A percentile compares a stretch with the other conserved stretches of the same genome.
These are phyloP conservation scores for Scheffersomyces coipomensis DNA, from an alignment of 805 yeast genomes.

Conservation along the genomic window DNA sequence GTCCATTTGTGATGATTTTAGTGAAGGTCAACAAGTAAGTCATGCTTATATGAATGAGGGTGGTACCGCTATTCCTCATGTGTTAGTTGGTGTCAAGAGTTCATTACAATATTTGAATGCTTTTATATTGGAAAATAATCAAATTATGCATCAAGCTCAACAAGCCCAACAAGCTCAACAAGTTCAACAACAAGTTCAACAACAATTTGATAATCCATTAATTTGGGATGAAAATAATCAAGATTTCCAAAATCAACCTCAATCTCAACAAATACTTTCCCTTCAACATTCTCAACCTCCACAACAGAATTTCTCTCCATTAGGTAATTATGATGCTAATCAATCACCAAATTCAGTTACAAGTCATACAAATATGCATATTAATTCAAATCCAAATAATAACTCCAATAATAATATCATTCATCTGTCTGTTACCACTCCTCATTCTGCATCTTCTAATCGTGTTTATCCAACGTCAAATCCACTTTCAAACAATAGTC, in stretches of 20 bases:
- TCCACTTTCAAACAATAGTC: conserved; percentile 5
- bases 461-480: conserved; percentile 1
- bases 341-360: conserved; percentile 17
- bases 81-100: conserved; percentile 54
- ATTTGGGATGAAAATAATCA: background rate
- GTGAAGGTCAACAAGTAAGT: conserved; percentile 79
- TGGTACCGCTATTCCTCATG: conserved; percentile 66
- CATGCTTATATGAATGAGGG: conserved; percentile 55
- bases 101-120: conserved; percentile 54
- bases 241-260: background rate
- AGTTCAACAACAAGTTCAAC: background rate
- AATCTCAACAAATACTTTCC: background rate
- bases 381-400: background rate
- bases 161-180: conserved; percentile 10
- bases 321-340: conserved; percentile 17
- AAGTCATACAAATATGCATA: conserved; percentile 1
- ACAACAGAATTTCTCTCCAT: conserved; percentile 11
- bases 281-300: background rate
- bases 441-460: background rate
- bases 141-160: conserved; percentile 3
- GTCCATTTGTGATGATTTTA: conserved; percentile 82
- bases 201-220: background rate
- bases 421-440: background rate
- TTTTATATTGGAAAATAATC: conserved; percentile 45
- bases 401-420: background rate